Base-by-base conservation (phyloP, 2,329 filamentous ascomycete species). In the Scytalidium sp. region DNA sequence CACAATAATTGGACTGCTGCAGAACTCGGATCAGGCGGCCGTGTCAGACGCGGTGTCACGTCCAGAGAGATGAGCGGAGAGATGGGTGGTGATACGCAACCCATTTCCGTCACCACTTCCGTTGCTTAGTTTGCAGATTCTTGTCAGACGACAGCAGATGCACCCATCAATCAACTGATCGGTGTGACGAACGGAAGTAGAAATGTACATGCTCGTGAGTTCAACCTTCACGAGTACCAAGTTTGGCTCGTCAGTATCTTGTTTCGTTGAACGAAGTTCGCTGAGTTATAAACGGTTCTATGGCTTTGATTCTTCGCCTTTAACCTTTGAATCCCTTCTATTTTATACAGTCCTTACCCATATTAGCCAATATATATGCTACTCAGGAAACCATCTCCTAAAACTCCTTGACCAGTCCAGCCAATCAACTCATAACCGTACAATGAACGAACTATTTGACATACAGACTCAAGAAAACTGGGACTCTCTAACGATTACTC, bases 41-140 rank as follows among this genome's bases (percentile, higher is more conserved):
- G 10, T 25, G n/a, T 13, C 21, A 43, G 40, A 36, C 15, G 46
- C 19, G 76, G 76, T 2, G 67, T 74, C 43, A 78, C 76, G 29
- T 79, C 75, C 60, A 65, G 80, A 48, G 78, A 81, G 58, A 59
- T 83, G 66, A 74, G 75, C 58, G 80, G 80, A 45, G 81, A 84
- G 72, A 81, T 84, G 79, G 78, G 79, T 50, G 80, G 80, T 17
- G 81, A 84, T 74, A 84, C 81, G 40, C 45, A 15, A 7, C 15
- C 32, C 15, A 15, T 4, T 36, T 36, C 32, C 17, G 32, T 36
- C 17, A n/a, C 32, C 17, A n/a, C 32, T 36, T 36, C 32, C 32
- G 13, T 36, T 5, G 32, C 32, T 36, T 36, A 36, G 15, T 20
- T 23, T 43, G 39, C 41, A 19, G 41, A 8, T 43, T 43, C 10